Evolutionary conservation across 2,329 filamentous ascomycete species (phyloP).

Genomic region (Penicillium freii): DNA sequence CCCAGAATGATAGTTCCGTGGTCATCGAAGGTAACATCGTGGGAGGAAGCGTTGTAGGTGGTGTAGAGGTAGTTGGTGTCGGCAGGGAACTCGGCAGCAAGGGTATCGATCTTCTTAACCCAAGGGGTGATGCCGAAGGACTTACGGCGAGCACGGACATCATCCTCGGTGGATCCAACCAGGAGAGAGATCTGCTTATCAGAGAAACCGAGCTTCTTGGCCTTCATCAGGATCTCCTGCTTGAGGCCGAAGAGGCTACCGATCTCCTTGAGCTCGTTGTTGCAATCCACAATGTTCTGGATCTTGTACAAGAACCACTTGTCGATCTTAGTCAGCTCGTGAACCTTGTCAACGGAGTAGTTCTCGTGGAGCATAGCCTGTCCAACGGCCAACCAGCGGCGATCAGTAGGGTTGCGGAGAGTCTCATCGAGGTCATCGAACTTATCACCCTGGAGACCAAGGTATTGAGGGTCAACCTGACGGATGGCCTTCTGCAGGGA

Average conservation of each 20-base stretch:
- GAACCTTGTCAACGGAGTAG: conserved; percentile 87
- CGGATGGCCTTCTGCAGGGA: conserved; percentile 99
- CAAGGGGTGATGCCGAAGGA: conserved; percentile 87
- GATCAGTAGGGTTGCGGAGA: conserved; percentile 88
- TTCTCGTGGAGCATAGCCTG: conserved; percentile 97
- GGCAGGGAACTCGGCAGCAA: conserved; percentile 94
- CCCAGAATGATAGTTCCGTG: conserved; percentile 86
- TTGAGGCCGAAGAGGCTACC: conserved; percentile 81
- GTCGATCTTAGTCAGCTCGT: conserved; percentile 96
- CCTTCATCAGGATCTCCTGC: conserved; percentile 82
- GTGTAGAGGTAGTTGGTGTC: conserved; percentile 96
- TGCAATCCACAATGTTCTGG: conserved; percentile 92
- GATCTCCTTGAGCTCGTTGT: conserved; percentile 77
- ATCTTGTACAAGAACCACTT: conserved; percentile 99
- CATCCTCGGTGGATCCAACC: conserved; percentile 81
- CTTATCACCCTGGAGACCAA: conserved; percentile 92
- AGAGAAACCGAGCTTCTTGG: conserved; percentile 97
- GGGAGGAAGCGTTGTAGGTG: conserved; percentile 91
- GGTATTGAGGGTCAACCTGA: conserved; percentile 86
- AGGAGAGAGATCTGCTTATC: conserved; percentile 90
- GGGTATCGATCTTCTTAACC: conserved; percentile 98
- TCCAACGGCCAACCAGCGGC: conserved; percentile 94
- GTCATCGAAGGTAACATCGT: conserved; percentile 92
- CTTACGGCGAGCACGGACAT: conserved; percentile 80
- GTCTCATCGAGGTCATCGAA: conserved; percentile 91